A percentile compares a stretch with the other conserved stretches of the same genome.
Evolutionary conservation across 257 asterid genomes (phyloP).

Genomic region (Capsicum rhomboideum): DNA sequence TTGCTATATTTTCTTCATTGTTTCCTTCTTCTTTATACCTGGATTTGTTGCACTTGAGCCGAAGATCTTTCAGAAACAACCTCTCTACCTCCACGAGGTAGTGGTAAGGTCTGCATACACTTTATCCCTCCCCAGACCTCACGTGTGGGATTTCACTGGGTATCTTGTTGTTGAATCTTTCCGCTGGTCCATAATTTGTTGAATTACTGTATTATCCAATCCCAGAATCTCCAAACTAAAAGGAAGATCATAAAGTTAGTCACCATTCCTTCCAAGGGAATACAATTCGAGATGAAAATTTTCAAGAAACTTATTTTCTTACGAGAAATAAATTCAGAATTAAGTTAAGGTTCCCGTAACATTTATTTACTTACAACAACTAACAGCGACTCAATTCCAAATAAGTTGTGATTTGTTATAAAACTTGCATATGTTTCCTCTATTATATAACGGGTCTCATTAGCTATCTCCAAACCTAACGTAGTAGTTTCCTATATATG

Average conservation of each 20-base stretch:
- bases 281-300: background rate
- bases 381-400: background rate
- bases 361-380: background rate
- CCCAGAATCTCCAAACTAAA: too few relatives aligned
- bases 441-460: background rate
- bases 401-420: background rate
- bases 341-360: constrained; percentile 14
- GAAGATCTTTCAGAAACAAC: too few relatives aligned
- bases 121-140: too few relatives aligned
- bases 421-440: background rate
- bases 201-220: too few relatives aligned
- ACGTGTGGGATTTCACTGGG: too few relatives aligned
- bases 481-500: background rate
- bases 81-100: too few relatives aligned
- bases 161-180: background rate
- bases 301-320: background rate
- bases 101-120: too few relatives aligned
- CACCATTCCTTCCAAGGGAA: background rate
- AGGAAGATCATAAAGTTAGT: background rate
- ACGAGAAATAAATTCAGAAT: background rate
- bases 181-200: background rate
- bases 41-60: too few relatives aligned
- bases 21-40: too few relatives aligned
- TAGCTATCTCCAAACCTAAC: background rate
- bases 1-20: too few relatives aligned